Conservation (phyloP, 441 rosid genomes). For the Pelargonium australe region DNA sequence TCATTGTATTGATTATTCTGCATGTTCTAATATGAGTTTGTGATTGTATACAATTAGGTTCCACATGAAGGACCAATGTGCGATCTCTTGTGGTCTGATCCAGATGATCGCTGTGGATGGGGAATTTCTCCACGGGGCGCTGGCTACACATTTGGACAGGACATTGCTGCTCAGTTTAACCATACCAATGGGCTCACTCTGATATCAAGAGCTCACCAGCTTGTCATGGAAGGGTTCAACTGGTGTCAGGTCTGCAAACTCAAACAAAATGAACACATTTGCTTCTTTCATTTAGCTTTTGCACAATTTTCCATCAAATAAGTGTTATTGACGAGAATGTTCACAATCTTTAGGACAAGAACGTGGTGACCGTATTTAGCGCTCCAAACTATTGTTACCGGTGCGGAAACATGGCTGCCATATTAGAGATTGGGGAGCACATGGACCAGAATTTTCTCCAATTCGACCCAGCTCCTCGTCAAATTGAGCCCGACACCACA, state of each 20-base stretch:
- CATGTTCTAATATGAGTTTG: no score
- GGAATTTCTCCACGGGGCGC: conserved; percentile 14
- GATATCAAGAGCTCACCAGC: conserved; percentile 23
- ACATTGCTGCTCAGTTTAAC: conserved; percentile 18
- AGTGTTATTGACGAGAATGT: conserved; percentile 1
- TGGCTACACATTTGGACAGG: conserved; percentile 15
- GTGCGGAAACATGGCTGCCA: neutral
- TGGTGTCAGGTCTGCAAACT: conserved; percentile 62
- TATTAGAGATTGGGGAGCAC: neutral
- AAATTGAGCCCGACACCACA: conserved; percentile 88
- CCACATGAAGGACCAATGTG: conserved; percentile 15
- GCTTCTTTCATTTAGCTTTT: neutral
- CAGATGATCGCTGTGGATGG: conserved; percentile 15
- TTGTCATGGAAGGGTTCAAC: conserved; percentile 25
- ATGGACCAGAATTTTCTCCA: neutral
- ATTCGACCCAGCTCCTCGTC: conserved; percentile 32
- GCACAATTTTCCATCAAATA: neutral
- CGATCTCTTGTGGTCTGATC: conserved; percentile 16
- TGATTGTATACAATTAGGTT: neutral
- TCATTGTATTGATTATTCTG: neutral
- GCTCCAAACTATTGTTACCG: conserved; percentile 70
- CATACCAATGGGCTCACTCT: conserved; percentile 17
- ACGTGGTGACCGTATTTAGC: conserved; percentile 28
- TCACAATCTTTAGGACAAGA: conserved; percentile 54
- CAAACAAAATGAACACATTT: neutral